Conservation (phyloP, 2,329 filamentous ascomycete genomes). For the Xylariomycetidae sp. region DNA sequence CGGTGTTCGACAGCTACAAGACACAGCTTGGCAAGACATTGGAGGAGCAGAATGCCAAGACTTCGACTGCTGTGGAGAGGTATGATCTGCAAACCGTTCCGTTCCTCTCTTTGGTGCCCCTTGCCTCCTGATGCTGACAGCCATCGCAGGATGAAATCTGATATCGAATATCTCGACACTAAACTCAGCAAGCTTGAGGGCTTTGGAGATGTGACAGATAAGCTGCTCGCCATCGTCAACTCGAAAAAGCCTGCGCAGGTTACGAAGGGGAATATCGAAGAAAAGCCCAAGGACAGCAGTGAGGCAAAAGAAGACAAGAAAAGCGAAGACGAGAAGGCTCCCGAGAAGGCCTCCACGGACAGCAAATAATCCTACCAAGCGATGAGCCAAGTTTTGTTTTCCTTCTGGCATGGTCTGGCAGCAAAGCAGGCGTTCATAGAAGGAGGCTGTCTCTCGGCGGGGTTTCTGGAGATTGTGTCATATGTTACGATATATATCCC, state of each 20-base stretch:
- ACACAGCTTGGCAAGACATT: constrained; percentile 72
- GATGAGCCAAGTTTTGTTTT: constrained; percentile 4
- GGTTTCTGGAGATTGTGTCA: too few relatives aligned
- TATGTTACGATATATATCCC: too few relatives aligned
- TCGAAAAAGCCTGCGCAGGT: constrained; percentile 39
- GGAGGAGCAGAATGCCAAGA: constrained; percentile 57
- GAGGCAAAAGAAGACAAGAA: constrained; percentile 2
- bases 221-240: constrained; percentile 59
- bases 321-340: constrained; percentile 2
- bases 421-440: constrained; percentile 18
- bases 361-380: constrained; percentile 11
- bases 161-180: constrained; percentile 66
- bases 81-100: constrained; percentile 36
- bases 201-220: constrained; percentile 65
- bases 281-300: constrained; percentile 2
- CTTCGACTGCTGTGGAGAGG: constrained; percentile 64
- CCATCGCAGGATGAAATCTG: constrained; percentile 62
- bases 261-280: constrained; percentile 9
- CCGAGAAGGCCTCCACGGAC: constrained; percentile 6
- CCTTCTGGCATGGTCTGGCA: constrained; percentile 8
- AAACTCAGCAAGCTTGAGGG: constrained; percentile 74
- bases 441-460: constrained; percentile 5
- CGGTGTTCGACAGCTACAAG: constrained; percentile 77
- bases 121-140: neutral
- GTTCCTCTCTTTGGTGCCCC: too few relatives aligned